Evolutionary conservation across 768 basidiomycete genomes (phyloP), one percentile per base, ranked within the genome.

Genomic region (Nidula microcarpa): DNA sequence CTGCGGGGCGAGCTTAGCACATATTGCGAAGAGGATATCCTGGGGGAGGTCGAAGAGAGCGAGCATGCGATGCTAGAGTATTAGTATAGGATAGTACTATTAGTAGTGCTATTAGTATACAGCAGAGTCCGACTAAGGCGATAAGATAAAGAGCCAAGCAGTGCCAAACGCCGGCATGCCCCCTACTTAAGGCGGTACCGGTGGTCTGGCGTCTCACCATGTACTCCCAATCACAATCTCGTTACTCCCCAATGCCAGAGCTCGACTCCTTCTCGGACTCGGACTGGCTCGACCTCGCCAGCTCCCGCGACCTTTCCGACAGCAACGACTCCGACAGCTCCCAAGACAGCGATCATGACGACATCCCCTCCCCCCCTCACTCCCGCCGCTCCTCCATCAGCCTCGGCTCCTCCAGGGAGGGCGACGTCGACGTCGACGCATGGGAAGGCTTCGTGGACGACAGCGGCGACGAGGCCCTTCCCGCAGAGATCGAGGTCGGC

Each of bases 281-380:
- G 33, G 89, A 91, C 68, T 91, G 89, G 89, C 85, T 89, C 62
- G 89, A 91, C 62, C 78, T 91, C 59, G 73, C 86, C 33, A 85
- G 82, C 62, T 82, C 79, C 65, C 81, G 80, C 59, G 82, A 82
- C 51, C 87, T n/a, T 18, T 23, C 86, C 35, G 87, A 86, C 62
- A 82, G 85, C 70, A 82, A 81, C 66, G 86, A 87, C 62, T 88
- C 86, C 52, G 68, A 84, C 64, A 79, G 73, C 58, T 82, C 83
- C 57, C 72, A 75, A 57, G 82, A 77, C 64, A 82, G 79, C 63
- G 85, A 87, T 76, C 82, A 71, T 66, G 84, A 84, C 62, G 79
- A 79, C 65, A 65, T 67, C 55, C 66, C 60, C 55, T 80, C 78
- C 43, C 70, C 75, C 53, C 78, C 85, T 23, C 76, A 75, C 59